Percentiles rank a stretch among this genome's conserved stretches.
These are phyloP conservation scores for Solanum rostratum DNA, from an alignment of 257 asterid genomes.

Conservation along the genomic window DNA sequence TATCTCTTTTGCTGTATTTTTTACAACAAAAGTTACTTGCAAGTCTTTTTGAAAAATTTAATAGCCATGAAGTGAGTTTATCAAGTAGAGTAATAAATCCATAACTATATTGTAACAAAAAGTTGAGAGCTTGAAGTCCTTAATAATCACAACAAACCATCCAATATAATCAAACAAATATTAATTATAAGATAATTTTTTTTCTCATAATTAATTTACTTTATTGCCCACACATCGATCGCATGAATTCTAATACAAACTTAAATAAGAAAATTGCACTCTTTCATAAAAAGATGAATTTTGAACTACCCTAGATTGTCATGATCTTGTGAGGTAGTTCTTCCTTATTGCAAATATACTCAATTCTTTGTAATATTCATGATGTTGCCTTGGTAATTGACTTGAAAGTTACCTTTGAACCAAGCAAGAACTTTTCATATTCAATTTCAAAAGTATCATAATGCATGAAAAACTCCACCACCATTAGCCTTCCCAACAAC, in stretches of 20 bases:
- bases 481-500: conserved; percentile 3
- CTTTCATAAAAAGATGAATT: not conserved
- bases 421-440: conserved; percentile 9
- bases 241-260: not conserved
- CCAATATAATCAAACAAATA: not conserved
- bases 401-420: conserved; percentile 41
- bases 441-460: conserved; percentile 11
- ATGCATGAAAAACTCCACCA: conserved; percentile 12
- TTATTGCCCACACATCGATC: not conserved
- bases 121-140: too few relatives aligned
- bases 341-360: not conserved
- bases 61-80: too few relatives aligned
- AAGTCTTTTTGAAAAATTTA: too few relatives aligned
- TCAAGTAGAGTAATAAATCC: too few relatives aligned
- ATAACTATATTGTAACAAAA: too few relatives aligned
- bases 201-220: not conserved
- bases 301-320: not conserved
- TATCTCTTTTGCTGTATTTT: too few relatives aligned
- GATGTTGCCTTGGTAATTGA: conserved; percentile 24
- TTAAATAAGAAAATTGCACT: not conserved
- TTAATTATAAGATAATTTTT: not conserved
- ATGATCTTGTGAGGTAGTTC: conserved; percentile 5
- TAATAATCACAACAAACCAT: not conserved
- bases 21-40: too few relatives aligned
- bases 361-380: not conserved